phyloP scores from a whole-genome alignment of 164 flowering plant genomes.

The Vitis amurensis region DNA sequence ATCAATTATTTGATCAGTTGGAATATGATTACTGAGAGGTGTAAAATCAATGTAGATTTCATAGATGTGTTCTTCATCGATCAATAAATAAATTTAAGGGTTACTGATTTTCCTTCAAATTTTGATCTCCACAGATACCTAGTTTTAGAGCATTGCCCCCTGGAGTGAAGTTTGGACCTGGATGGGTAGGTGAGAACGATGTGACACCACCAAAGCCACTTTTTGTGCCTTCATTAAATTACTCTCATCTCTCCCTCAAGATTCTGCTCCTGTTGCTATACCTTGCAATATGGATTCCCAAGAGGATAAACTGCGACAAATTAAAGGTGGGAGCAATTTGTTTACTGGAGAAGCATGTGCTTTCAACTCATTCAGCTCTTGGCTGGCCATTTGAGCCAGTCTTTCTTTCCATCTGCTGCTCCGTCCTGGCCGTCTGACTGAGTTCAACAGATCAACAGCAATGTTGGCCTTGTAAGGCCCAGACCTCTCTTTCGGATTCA shows the following conservation, averaged over 20 bases:
- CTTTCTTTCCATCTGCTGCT: conserved; percentile 6
- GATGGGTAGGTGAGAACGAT: conserved; percentile 54
- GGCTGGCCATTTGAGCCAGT: conserved; percentile 19
- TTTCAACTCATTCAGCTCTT: neutral
- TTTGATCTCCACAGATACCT: too few species aligned
- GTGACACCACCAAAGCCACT: conserved; percentile 15
- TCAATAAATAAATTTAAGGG: too few species aligned
- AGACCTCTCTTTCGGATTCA: conserved; percentile 24
- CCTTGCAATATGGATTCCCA: conserved; percentile 15
- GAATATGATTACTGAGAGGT: too few species aligned
- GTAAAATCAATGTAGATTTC: too few species aligned
- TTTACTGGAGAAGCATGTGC: conserved; percentile 10
- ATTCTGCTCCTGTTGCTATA: neutral
- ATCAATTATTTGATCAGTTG: too few species aligned
- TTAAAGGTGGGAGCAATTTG: conserved; percentile 16
- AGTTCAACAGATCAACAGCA: conserved; percentile 14
- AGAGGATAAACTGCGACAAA: conserved; percentile 20
- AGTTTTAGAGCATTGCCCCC: conserved; percentile 21
- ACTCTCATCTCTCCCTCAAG: conserved; percentile 16
- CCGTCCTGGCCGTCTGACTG: neutral
- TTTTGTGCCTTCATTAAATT: conserved; percentile 3
- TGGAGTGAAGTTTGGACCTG: conserved; percentile 50
- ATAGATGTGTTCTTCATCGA: too few species aligned
- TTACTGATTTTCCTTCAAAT: too few species aligned
- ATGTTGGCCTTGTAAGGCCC: conserved; percentile 3